Percentiles rank a stretch among this genome's conserved stretches.
Evolutionary conservation across 129 eudicot species (phyloP).

Genomic region (Deinandra increscens): DNA sequence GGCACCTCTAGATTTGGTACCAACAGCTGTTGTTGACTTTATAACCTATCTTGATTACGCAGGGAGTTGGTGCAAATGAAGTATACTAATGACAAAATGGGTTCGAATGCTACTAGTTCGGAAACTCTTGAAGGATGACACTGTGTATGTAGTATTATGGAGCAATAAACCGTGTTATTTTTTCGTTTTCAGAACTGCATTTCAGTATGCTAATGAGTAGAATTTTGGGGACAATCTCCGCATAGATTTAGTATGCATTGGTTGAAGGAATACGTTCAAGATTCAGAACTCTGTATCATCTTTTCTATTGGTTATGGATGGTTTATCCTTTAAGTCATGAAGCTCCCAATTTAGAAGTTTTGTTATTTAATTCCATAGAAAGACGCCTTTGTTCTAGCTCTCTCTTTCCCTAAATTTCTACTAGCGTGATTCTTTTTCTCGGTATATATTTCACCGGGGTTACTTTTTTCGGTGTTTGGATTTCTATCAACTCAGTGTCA

Average conservation of each 20-base stretch:
- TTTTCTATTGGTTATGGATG: too few species aligned
- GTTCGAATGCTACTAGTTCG: background rate
- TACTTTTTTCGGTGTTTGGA: too few species aligned
- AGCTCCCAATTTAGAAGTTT: too few species aligned
- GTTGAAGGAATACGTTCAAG: too few species aligned
- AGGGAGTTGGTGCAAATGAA: constrained; percentile 6
- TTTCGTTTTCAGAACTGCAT: background rate
- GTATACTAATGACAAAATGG: background rate
- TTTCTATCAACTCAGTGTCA: too few species aligned
- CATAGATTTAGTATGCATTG: background rate
- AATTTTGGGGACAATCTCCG: background rate
- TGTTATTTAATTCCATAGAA: too few species aligned
- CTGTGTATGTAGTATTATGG: constrained; percentile 14
- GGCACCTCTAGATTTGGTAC: background rate
- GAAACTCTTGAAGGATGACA: background rate
- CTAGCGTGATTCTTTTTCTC: too few species aligned
- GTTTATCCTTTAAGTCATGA: too few species aligned
- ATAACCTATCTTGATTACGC: constrained; percentile 10
- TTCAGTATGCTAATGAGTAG: background rate
- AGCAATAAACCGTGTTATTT: constrained; percentile 8
- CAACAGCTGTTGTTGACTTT: background rate
- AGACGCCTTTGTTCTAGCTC: too few species aligned
- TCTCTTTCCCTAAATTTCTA: too few species aligned
- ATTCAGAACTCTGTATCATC: too few species aligned
- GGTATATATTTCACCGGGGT: too few species aligned